Base-by-base conservation (phyloP, 345 rosid genomes). In the Camelina neglecta region DNA sequence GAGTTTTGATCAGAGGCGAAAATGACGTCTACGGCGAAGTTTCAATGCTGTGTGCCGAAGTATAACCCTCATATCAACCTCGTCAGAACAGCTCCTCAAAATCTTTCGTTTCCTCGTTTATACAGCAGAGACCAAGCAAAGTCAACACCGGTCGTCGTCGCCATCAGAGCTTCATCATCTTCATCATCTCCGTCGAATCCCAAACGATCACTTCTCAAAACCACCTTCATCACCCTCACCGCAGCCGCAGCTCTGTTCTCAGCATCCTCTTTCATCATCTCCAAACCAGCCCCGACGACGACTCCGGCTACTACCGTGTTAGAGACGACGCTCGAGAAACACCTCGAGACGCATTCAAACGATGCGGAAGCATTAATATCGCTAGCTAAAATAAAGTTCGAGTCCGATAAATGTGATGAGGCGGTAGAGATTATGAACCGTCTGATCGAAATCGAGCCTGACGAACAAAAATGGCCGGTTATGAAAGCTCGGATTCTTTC, bases 371-470 rank as follows among this genome's bases (percentile, higher is more conserved):
- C 84, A 24, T 75, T 90, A 5, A 67, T 82, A 66, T 75, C 90
- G 1, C 84, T 87, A 29, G 80, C 89, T 83, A 88, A 88, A 79
- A 80, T 77, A 12, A 86, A 75, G 70, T 82, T 88, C 83, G 86
- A 86, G 63, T 62, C 83, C 11, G 73, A 75, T 38, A 88, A 88
- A 76, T 79, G 84, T 47, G 77, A 20, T 0, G 84, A 84, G 11
- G 90, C 93, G 47, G 68, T 87, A 11, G 81, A 79, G 23, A 79
- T 76, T 42, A 69, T 92, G 45, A 82, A 84, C 76, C 88, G 90
- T 20, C 65, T 90, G 75, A 92, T 90, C 21, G 84, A 82, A 63
- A 77, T 90, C 29, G 91, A 92, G 49, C 96, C 97, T 0, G 44
- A 83, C 1, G 94, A 88, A 45, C 64, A 50, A 3, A 90, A 90